These are phyloP conservation scores for Nicotiana noctiflora DNA, from an alignment of 257 asterid genomes.

Conservation along the genomic window DNA sequence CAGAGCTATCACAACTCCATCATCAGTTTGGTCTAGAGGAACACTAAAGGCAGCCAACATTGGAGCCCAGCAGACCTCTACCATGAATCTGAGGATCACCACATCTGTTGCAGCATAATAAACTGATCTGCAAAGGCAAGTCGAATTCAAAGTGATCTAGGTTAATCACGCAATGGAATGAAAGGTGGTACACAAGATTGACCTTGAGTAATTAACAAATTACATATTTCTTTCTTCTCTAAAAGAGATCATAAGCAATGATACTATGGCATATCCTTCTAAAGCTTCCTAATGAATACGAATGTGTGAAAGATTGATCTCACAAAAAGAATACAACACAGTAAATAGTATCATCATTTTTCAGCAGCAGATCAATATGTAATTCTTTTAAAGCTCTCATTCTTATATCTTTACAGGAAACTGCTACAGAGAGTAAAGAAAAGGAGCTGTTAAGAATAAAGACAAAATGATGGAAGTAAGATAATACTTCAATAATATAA, in stretches of 20 bases:
- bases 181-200: background rate
- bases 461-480: background rate
- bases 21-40: slow-evolving; percentile 95
- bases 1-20: slow-evolving; percentile 59
- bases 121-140: slow-evolving; percentile 63
- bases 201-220: background rate
- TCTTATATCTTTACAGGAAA: background rate
- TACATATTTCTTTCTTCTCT: background rate
- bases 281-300: background rate
- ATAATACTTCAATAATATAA: background rate
- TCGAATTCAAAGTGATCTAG: background rate
- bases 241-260: background rate
- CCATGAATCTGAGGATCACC: slow-evolving; percentile 91
- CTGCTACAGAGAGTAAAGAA: background rate
- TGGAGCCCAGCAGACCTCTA: slow-evolving; percentile 99
- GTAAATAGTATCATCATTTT: background rate
- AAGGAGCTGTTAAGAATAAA: background rate
- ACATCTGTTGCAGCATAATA: slow-evolving; percentile 96
- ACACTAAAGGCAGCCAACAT: slow-evolving; percentile 99
- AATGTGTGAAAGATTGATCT: background rate
- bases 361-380: background rate
- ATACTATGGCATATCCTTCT: background rate
- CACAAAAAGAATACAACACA: background rate
- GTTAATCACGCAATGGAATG: slow-evolving; percentile 1
- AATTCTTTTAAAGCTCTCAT: background rate